Conservation (phyloP, 1,139 yeast genomes). For the Blastobotrys buckinghamii region DNA sequence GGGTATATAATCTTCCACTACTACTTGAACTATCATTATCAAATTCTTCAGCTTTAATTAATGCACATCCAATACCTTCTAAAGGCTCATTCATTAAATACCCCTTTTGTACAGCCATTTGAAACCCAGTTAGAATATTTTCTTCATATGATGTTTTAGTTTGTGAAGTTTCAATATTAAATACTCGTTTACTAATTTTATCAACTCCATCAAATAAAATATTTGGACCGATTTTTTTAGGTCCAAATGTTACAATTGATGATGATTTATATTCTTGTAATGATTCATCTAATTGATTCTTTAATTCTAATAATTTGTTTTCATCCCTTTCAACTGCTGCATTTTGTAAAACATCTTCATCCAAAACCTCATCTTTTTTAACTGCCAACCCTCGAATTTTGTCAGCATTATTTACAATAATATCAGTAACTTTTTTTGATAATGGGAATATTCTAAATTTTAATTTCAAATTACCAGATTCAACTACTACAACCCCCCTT, state of each 20-base stretch:
- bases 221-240: slow-evolving; percentile 72
- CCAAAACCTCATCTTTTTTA: slow-evolving; percentile 14
- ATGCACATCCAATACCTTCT: slow-evolving; percentile 65
- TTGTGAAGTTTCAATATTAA: slow-evolving; percentile 2
- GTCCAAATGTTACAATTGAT: slow-evolving; percentile 66
- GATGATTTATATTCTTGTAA: slow-evolving; percentile 34
- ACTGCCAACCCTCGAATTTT: slow-evolving; percentile 33
- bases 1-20: slow-evolving; percentile 68
- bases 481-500: slow-evolving; percentile 38
- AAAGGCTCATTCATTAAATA: slow-evolving; percentile 85
- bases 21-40: slow-evolving; percentile 31
- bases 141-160: slow-evolving; percentile 44
- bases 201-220: slow-evolving; percentile 53
- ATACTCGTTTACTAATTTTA: slow-evolving; percentile 17
- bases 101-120: slow-evolving; percentile 75
- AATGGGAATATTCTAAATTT: slow-evolving; percentile 51
- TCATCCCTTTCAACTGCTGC: slow-evolving; percentile 23
- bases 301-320: slow-evolving; percentile 23
- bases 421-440: slow-evolving; percentile 45
- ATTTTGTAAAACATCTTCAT: slow-evolving; percentile 18
- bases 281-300: slow-evolving; percentile 17
- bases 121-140: slow-evolving; percentile 75
- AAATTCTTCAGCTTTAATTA: slow-evolving; percentile 34
- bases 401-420: slow-evolving; percentile 45
- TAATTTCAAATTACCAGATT: slow-evolving; percentile 46